A percentile compares a stretch with the other conserved stretches of the same genome.
phyloP scores from a whole-genome alignment of 2,329 filamentous ascomycete genomes.

The Exophiala sideris region DNA sequence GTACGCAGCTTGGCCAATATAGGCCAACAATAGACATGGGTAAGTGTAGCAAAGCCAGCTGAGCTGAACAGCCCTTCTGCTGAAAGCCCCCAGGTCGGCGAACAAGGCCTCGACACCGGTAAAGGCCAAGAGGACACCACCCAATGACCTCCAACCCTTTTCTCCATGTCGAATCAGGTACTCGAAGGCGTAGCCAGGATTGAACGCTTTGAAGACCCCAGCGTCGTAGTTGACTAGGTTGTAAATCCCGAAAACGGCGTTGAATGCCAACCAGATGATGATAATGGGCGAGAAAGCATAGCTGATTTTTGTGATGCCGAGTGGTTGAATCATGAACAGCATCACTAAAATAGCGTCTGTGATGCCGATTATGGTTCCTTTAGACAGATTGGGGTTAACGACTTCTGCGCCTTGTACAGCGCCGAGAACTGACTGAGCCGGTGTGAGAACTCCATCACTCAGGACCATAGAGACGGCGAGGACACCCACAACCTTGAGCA shows the following conservation, averaged over 20 bases:
- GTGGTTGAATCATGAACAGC: conserved; percentile 53
- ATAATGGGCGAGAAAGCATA: conserved; percentile 53
- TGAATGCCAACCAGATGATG: conserved; percentile 54
- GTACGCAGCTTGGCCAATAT: conserved; percentile 71
- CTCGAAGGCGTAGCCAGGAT: conserved; percentile 46
- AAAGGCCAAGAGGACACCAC: conserved; percentile 68
- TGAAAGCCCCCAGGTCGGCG: conserved; percentile 74
- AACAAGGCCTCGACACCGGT: conserved; percentile 78
- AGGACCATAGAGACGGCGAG: conserved; percentile 55
- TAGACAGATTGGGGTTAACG: conserved; percentile 45
- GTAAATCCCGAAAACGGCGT: conserved; percentile 53
- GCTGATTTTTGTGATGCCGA: conserved; percentile 52
- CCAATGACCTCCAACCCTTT: conserved; percentile 52
- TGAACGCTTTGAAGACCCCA: conserved; percentile 52
- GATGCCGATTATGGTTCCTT: conserved; percentile 48
- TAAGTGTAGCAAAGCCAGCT: conserved; percentile 68
- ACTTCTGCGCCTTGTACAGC: conserved; percentile 55
- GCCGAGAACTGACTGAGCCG: conserved; percentile 56
- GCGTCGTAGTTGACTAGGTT: conserved; percentile 48
- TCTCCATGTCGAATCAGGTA: conserved; percentile 51
- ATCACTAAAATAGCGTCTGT: conserved; percentile 53
- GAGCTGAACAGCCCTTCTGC: conserved; percentile 65
- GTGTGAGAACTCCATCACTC: conserved; percentile 55
- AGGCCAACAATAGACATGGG: conserved; percentile 60
- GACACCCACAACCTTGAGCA: conserved; percentile 53